Conservation (phyloP, 164 flowering plant species). For the Chimonanthus praecox region DNA sequence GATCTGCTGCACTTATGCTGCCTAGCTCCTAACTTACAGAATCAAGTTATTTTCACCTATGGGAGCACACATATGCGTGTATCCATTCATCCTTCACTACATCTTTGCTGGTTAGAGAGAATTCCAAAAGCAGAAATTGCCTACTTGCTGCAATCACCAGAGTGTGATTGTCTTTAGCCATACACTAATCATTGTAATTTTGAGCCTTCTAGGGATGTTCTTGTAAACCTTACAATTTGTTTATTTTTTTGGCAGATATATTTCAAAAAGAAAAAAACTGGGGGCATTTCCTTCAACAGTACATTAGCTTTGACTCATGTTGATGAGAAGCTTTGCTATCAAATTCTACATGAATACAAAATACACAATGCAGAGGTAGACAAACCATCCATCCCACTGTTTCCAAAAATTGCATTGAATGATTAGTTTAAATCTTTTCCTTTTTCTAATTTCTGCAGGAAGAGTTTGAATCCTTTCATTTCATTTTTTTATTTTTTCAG, state of each 20-base stretch:
- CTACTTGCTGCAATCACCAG: background rate
- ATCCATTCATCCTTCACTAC: background rate
- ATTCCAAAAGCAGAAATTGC: background rate
- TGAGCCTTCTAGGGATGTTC: background rate
- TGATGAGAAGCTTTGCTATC: slow-evolving; percentile 98
- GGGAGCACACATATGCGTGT: too few relatives aligned
- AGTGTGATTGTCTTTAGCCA: background rate
- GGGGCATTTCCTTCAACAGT: slow-evolving; percentile 96
- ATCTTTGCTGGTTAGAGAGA: background rate
- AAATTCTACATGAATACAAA: slow-evolving; percentile 95
- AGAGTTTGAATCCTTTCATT: too few relatives aligned
- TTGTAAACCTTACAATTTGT: background rate
- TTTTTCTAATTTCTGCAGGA: background rate
- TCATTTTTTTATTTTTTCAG: too few relatives aligned
- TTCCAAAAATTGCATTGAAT: background rate
- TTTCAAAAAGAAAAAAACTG: slow-evolving; percentile 95
- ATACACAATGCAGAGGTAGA: slow-evolving; percentile 99
- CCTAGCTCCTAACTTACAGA: too few relatives aligned
- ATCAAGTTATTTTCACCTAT: too few relatives aligned
- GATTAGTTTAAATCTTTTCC: background rate
- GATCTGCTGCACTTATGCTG: too few relatives aligned
- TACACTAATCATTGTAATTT: background rate
- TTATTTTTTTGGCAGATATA: slow-evolving; percentile 57
- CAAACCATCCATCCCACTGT: background rate
- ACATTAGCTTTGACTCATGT: slow-evolving; percentile 71